Base-by-base conservation (phyloP, 139 green algal genomes). In the Zygnema circumcarinatum region DNA sequence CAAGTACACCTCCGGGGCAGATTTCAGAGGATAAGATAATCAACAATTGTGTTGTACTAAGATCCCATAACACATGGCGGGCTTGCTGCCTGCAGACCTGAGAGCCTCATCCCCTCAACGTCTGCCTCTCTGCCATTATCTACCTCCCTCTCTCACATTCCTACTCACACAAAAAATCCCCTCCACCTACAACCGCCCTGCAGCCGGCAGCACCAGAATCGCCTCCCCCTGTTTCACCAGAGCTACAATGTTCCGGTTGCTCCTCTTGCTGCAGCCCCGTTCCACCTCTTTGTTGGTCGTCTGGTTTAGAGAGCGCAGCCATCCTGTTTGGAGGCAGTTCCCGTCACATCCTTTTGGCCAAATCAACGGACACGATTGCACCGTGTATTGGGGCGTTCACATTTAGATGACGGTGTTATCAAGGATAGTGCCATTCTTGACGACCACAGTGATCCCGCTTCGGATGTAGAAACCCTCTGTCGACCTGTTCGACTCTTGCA, bases 391-490 rank as follows among this genome's bases (percentile, higher is more conserved):
- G 47, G 16, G 16, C 47, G 7, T 62, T 62, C 16, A 25, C 47
- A 7, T 62, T 62, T 93, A 93, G 16, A 93, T 87, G 42, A 91
- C 75, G n/a, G 80, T 92, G 42, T 76, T 76, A 39, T 93, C 88
- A 39, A 80, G 41, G 47, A 93, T 92, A 47, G 75, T 91, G n/a
- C 92, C 93, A 85, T 98, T 97, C 53, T 95, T 94, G 41, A 96
- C 85, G 39, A 99, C 93, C 0, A 98, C 96, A 25, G 98, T 95
- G 73, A 99, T 98, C 79, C 97, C 97, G 41, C 84, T 94, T 78
- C 96, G 93, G 91, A 99, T 99, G 93, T 97, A 98, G 91, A 97
- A 95, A 79, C 97, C 96, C 7, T 97, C 87, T 25, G 94, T 88
- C 83, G 98, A 95, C 40, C 92, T 89, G 74, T 95, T 94, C n/a